phyloP scores from a whole-genome alignment of 2,329 filamentous ascomycete species.

The Huntiella savannae region DNA sequence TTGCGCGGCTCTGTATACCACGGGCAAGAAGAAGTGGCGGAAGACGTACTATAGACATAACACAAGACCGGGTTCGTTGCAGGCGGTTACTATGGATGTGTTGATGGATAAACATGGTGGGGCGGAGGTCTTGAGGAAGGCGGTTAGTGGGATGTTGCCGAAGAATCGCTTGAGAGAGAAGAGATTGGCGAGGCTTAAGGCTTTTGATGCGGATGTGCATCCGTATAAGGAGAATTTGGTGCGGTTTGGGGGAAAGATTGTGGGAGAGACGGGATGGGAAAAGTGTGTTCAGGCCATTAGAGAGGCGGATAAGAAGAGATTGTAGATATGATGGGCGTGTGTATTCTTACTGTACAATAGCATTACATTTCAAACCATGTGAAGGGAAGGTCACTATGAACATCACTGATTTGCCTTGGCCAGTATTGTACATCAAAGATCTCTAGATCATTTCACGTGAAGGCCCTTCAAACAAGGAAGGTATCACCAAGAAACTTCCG shows the following conservation, averaged over 20 bases:
- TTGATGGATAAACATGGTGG: conserved; percentile 91
- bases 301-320: conserved; percentile 28
- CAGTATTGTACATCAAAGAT: too few relatives aligned
- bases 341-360: too few relatives aligned
- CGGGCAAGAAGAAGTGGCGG: conserved; percentile 79
- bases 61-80: conserved; percentile 71
- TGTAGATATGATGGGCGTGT: conserved; percentile 13
- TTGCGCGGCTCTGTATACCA: conserved; percentile 71
- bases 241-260: conserved; percentile 42
- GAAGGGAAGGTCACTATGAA: not conserved
- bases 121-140: conserved; percentile 73
- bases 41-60: conserved; percentile 94
- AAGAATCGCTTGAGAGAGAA: conserved; percentile 88
- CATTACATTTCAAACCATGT: not conserved
- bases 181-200: conserved; percentile 74
- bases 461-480: not conserved
- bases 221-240: conserved; percentile 83
- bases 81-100: conserved; percentile 80
- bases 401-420: too few relatives aligned
- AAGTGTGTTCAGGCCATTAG: conserved; percentile 31
- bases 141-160: conserved; percentile 90
- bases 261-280: conserved; percentile 35
- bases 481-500: too few relatives aligned
- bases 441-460: not conserved
- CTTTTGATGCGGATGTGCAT: conserved; percentile 81